Evolutionary conservation across 225 moss, liverwort and hornwort genomes (phyloP), one percentile per base, ranked within the genome.

Genomic region (Antitrichia curtipendula): DNA sequence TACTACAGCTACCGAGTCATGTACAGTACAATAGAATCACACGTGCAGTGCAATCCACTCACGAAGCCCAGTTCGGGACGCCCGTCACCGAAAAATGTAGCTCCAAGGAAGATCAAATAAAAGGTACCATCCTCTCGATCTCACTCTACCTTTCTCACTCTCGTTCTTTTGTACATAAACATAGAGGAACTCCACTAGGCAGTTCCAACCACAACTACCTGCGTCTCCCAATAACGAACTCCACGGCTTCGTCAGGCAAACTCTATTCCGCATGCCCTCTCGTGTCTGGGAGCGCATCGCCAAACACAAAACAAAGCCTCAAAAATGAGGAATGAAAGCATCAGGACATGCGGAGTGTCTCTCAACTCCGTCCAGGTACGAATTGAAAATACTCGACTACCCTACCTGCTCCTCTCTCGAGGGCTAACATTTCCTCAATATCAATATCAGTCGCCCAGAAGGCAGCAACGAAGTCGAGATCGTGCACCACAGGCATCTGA

Each of bases 111-210:
- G 21, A 61, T 88, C 88, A 68, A 88, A 86, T 83, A 41, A 87
- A 43, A 87, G 32, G 59, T 64, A 75, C 19, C 81, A 81, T 65
- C 83, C 83, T 81, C 52, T n/a, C n/a, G n/a, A n/a, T n/a, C n/a
- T 79, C 82, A 14, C 38, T 61, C 52, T 40, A 9, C 5, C 13
- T 70, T 49, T 31, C n/a, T 49, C 68, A 13, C 56, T 10, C 78
- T 10, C 23, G 13, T n/a, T 60, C 31, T 38, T 87, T 60, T 90
- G 90, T 91, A 92, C 91, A 9, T 90, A 82, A 80, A 82, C n/a
- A 45, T 49, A 79, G 28, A 60, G 57, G n/a, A 73, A 36, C 79
- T 88, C 87, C 61, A 53, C 43, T 41, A 25, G 65, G 12, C 74
- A 32, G 53, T 54, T 77, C 61, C 81, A 16, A 65, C 53, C 36